A percentile compares a stretch with the other conserved stretches of the same genome.
Evolutionary conservation across 805 yeast species (phyloP).

Genomic region (Metschnikowia proteae): DNA sequence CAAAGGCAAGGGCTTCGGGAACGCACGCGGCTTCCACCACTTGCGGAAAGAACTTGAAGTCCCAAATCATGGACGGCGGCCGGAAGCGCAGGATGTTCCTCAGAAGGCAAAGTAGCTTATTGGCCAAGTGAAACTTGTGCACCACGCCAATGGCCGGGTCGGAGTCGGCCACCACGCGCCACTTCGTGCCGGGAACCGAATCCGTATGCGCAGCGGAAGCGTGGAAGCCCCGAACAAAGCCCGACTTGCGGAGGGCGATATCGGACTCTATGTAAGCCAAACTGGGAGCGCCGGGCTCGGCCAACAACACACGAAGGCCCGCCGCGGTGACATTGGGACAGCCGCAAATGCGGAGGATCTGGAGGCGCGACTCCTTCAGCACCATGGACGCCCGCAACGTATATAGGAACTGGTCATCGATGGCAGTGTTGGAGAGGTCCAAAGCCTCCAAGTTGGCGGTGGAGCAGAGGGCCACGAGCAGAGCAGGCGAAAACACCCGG

Average conservation of each 20-base stretch:
- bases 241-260: conserved; percentile 5
- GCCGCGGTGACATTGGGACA: conserved; percentile 19
- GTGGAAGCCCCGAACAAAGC: conserved; percentile 5
- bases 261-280: conserved; percentile 16
- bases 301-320: conserved; percentile 12
- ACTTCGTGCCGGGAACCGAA: conserved; percentile 22
- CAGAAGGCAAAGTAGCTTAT: conserved; percentile 21
- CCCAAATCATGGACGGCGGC: conserved; percentile 12
- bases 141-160: conserved; percentile 13
- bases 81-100: conserved; percentile 1
- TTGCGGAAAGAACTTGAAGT: conserved; percentile 15
- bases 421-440: conserved; percentile 25
- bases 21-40: conserved; percentile 6
- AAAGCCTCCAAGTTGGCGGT: conserved; percentile 26
- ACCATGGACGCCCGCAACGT: conserved; percentile 20
- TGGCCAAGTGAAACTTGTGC: conserved; percentile 23
- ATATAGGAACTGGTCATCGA: conserved; percentile 32
- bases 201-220: background rate
- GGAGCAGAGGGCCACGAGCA: conserved; percentile 27
- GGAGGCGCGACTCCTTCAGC: conserved; percentile 20
- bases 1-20: conserved; percentile 6
- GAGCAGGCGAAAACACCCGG: conserved; percentile 13
- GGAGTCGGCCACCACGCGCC: conserved; percentile 18
- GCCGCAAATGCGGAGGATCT: conserved; percentile 21
- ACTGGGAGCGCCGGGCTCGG: conserved; percentile 5